Evolutionary conservation across 1,139 yeast species (phyloP).

Genomic region (Yamadazyma triangularis): DNA sequence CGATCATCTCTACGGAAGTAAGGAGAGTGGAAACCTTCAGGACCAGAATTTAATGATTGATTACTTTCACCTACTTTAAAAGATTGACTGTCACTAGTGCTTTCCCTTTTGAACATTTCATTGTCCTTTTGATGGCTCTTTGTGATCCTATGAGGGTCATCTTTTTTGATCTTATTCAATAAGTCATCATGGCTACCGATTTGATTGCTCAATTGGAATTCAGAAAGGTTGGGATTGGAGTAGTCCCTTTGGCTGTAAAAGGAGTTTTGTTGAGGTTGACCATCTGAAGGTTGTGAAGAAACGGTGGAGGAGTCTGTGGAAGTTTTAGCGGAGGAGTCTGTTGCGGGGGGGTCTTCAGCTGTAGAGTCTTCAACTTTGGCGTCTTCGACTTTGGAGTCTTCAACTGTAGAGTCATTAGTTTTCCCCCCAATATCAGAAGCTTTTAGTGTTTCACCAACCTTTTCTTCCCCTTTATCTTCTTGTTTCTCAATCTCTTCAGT

Average conservation of each 20-base stretch:
- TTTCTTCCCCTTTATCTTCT: background rate
- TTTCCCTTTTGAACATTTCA: slow-evolving; percentile 5
- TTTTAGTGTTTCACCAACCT: no score
- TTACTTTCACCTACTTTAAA: background rate
- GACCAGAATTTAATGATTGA: slow-evolving; percentile 6
- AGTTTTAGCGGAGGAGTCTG: background rate
- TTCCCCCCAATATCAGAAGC: no score
- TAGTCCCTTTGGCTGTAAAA: slow-evolving; percentile 8
- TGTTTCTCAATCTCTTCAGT: slow-evolving; percentile 1
- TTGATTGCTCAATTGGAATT: slow-evolving; percentile 41
- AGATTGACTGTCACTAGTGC: no score
- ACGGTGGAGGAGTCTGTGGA: no score
- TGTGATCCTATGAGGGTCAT: slow-evolving; percentile 40
- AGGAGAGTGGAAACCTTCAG: slow-evolving; percentile 39
- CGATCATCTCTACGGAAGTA: slow-evolving; percentile 35
- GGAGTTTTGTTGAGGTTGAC: no score
- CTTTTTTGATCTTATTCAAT: slow-evolving; percentile 30
- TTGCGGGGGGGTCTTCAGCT: background rate
- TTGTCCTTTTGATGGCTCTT: slow-evolving; percentile 9
- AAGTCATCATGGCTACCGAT: slow-evolving; percentile 36
- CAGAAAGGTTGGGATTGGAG: slow-evolving; percentile 43
- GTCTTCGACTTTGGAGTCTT: background rate
- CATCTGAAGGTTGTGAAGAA: no score
- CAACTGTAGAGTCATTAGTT: background rate
- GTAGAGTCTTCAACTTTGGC: slow-evolving; percentile 1